phyloP scores from a whole-genome alignment of 371 early-diverging fungal genomes.

The Agmasoma carcini region DNA sequence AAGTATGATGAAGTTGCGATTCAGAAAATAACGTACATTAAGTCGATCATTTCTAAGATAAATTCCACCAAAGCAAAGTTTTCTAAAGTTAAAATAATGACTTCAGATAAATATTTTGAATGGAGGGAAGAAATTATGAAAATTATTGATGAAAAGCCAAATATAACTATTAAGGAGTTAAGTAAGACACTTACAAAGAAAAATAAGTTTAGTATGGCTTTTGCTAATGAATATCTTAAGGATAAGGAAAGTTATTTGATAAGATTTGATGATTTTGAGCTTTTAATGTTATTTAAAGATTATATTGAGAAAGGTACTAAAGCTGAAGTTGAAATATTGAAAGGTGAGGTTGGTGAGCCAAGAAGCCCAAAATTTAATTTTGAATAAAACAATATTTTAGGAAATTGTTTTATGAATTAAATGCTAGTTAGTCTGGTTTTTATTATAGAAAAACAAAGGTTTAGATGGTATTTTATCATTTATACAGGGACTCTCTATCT shows the following conservation, averaged over 20 bases:
- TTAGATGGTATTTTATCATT: too few relatives aligned
- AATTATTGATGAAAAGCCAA: constrained; percentile 8
- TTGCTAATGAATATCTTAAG: constrained; percentile 41
- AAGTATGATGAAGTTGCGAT: not conserved
- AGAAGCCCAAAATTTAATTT: constrained; percentile 30
- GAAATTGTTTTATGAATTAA: too few relatives aligned
- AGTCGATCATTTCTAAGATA: constrained; percentile 15
- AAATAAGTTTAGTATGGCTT: constrained; percentile 36
- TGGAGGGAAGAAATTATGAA: constrained; percentile 42
- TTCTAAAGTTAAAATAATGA: constrained; percentile 20
- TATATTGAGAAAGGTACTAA: constrained; percentile 21
- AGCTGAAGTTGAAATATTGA: constrained; percentile 1
- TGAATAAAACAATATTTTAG: constrained; percentile 25
- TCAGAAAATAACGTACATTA: constrained; percentile 21
- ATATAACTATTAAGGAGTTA: constrained; percentile 3
- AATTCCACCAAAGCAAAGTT: not conserved
- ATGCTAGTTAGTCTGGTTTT: too few relatives aligned
- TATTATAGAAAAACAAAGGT: too few relatives aligned
- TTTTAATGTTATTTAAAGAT: constrained; percentile 15
- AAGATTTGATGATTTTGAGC: constrained; percentile 34
- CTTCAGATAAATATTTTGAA: constrained; percentile 15
- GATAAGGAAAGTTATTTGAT: constrained; percentile 20
- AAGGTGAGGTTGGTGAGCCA: constrained; percentile 22
- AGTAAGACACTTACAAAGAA: constrained; percentile 13
- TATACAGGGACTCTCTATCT: too few relatives aligned